Base-by-base conservation (phyloP, 345 rosid genomes). In the Bruguiera parviflora region DNA sequence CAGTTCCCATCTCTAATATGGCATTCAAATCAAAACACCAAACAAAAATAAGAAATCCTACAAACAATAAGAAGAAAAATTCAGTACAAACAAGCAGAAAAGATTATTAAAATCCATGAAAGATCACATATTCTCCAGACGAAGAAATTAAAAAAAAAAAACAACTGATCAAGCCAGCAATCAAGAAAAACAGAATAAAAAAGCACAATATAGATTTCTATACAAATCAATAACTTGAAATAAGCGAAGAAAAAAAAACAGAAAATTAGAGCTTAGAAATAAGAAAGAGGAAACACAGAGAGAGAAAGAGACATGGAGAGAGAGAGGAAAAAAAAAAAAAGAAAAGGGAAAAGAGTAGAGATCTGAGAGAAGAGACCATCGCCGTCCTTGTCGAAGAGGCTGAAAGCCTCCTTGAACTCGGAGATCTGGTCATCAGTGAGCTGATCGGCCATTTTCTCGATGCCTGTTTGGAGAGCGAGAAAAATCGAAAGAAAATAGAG, bases 401-500 rank as follows among this genome's bases (percentile, higher is more conserved):
- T 72, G 66, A 72, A 72, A 22, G 76, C 76, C 49, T 72, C 76
- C 76, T 72, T 72, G 59, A 72, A 72, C 75, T 72, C 75, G 15
- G 75, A 72, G 70, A 72, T 72, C 75, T 72, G 75, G 16, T 72
- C 76, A 39, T 72, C 76, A 25, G 76, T 72, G 32, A 72, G 71
- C 71, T 72, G 76, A 72, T 72, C 76, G 47, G 76, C 76, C 76
- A 72, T 72, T 2, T n/a, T 18, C 21, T 5, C 8, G 51, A 1
- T 22, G 20, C 4, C 29, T 21, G 25, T 5, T 52, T 4, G 24
- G 61, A 35, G 53, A 62, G 67, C 35, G n/a, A 52, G 28, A 43
- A 47, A 51, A 16, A 32, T 18, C 19, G n/a, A 8, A 56, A 52
- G 19, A 6, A 51, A 22, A 13, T 22, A 22, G 1, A 39, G 3